Conservation (phyloP, 2,329 filamentous ascomycete genomes). For the Thelonectria rubi region DNA sequence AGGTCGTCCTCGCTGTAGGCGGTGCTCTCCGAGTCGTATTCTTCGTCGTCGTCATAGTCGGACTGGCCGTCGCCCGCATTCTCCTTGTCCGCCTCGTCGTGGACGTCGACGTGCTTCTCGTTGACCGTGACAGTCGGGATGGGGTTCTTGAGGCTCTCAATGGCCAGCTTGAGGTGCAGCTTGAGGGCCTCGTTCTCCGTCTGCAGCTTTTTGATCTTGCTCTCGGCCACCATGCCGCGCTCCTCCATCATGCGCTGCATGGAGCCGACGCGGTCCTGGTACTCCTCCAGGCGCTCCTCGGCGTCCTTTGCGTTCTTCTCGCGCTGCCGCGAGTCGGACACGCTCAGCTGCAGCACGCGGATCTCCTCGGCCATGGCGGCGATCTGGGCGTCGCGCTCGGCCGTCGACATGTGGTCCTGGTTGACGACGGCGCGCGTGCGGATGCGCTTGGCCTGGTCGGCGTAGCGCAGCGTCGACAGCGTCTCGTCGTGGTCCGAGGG, state of each 20-base stretch:
- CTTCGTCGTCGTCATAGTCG: conserved; percentile 68
- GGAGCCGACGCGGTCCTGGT: conserved; percentile 86
- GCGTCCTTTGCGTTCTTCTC: conserved; percentile 82
- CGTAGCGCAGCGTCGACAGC: conserved; percentile 92
- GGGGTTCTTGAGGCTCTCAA: conserved; percentile 89
- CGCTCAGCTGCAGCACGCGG: conserved; percentile 80
- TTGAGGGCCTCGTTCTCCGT: conserved; percentile 91
- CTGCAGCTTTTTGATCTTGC: conserved; percentile 89
- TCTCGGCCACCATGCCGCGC: conserved; percentile 86
- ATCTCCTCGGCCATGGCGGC: conserved; percentile 96
- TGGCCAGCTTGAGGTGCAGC: conserved; percentile 85
- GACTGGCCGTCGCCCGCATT: conserved; percentile 42
- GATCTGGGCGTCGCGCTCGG: conserved; percentile 94
- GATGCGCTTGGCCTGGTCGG: conserved; percentile 97
- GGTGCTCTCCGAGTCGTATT: conserved; percentile 58
- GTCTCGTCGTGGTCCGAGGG: conserved; percentile 98
- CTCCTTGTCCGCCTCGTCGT: conserved; percentile 48
- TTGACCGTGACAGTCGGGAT: conserved; percentile 70
- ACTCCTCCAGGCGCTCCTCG: conserved; percentile 90
- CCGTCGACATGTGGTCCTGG: conserved; percentile 91
- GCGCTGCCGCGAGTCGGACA: conserved; percentile 69
- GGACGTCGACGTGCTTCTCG: conserved; percentile 35
- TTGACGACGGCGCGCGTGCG: conserved; percentile 94
- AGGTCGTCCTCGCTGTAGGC: conserved; percentile 68
- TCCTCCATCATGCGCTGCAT: conserved; percentile 99